Percentiles rank a stretch among this genome's conserved stretches.
Evolutionary conservation across 2,329 filamentous ascomycete genomes (phyloP).

Genomic region (Neonectria hederae): DNA sequence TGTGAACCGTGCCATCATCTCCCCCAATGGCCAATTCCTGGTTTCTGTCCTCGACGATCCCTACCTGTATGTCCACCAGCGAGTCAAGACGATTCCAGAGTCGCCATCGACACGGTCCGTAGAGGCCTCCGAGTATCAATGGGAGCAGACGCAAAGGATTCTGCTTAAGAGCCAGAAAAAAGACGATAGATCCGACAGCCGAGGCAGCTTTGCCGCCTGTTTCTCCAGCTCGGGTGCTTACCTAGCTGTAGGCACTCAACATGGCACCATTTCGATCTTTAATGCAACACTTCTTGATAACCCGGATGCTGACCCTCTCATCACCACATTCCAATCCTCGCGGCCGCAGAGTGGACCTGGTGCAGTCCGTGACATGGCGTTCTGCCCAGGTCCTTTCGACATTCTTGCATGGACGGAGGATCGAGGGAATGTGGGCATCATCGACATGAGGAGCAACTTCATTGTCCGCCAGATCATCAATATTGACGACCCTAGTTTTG

Average conservation of each 20-base stretch:
- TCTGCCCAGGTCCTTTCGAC: slow-evolving; percentile 89
- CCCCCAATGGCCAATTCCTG: slow-evolving; percentile 83
- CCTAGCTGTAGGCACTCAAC: slow-evolving; percentile 81
- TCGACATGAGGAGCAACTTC: slow-evolving; percentile 75
- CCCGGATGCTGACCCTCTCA: slow-evolving; percentile 65
- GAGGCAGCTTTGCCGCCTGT: slow-evolving; percentile 80
- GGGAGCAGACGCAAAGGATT: slow-evolving; percentile 62
- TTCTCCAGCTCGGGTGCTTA: slow-evolving; percentile 78
- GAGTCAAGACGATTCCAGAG: slow-evolving; percentile 52
- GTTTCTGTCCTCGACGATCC: slow-evolving; percentile 89
- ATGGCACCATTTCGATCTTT: slow-evolving; percentile 81
- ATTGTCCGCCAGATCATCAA: slow-evolving; percentile 74
- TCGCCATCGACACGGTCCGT: slow-evolving; percentile 33
- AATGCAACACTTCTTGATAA: slow-evolving; percentile 62
- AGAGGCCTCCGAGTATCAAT: slow-evolving; percentile 53
- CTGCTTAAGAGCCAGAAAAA: slow-evolving; percentile 67
- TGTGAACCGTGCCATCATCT: slow-evolving; percentile 95
- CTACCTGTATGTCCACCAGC: slow-evolving; percentile 82
- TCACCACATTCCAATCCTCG: slow-evolving; percentile 82
- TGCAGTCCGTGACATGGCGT: slow-evolving; percentile 89
- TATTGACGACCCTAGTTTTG: slow-evolving; percentile 68
- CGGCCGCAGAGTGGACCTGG: slow-evolving; percentile 75
- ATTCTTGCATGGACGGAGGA: slow-evolving; percentile 95
- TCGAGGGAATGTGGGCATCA: slow-evolving; percentile 77
- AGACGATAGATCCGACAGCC: slow-evolving; percentile 63